Conservation (phyloP, 345 rosid species). For the Euphorbia tirucalli region DNA sequence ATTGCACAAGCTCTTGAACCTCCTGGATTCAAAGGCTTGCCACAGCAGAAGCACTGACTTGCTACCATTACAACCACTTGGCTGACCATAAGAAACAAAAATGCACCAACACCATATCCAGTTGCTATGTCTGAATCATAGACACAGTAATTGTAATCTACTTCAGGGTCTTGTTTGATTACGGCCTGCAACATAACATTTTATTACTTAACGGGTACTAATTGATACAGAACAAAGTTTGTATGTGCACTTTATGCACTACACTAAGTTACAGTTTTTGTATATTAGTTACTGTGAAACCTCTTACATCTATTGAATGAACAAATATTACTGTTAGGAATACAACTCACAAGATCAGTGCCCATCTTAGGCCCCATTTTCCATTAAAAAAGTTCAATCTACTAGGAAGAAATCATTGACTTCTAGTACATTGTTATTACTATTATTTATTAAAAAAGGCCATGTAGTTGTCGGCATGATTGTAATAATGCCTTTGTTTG, state of each 20-base stretch:
- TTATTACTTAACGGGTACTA: background rate
- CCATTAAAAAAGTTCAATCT: background rate
- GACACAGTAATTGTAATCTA: slow-evolving; percentile 50
- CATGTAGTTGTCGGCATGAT: background rate
- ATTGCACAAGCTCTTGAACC: slow-evolving; percentile 90
- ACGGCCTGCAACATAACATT: slow-evolving; percentile 51
- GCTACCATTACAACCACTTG: slow-evolving; percentile 83
- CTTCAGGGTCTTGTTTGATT: slow-evolving; percentile 45
- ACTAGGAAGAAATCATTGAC: background rate
- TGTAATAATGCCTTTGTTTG: background rate
- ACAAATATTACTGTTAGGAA: background rate
- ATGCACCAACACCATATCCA: slow-evolving; percentile 83
- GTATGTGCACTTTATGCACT: background rate
- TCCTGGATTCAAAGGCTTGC: slow-evolving; percentile 68
- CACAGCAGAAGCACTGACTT: slow-evolving; percentile 94
- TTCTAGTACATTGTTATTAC: background rate
- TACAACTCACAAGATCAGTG: too few species aligned
- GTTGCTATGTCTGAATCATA: slow-evolving; percentile 88
- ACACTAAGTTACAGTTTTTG: background rate
- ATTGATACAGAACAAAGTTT: background rate
- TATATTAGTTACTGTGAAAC: too few species aligned
- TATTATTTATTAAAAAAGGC: background rate
- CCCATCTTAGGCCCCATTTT: background rate
- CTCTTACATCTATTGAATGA: too few species aligned
- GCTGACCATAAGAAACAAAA: slow-evolving; percentile 62